Evolutionary conservation across 306 rosid species (phyloP), one percentile per base, ranked within the genome.

Genomic region (Prosopis cineraria): DNA sequence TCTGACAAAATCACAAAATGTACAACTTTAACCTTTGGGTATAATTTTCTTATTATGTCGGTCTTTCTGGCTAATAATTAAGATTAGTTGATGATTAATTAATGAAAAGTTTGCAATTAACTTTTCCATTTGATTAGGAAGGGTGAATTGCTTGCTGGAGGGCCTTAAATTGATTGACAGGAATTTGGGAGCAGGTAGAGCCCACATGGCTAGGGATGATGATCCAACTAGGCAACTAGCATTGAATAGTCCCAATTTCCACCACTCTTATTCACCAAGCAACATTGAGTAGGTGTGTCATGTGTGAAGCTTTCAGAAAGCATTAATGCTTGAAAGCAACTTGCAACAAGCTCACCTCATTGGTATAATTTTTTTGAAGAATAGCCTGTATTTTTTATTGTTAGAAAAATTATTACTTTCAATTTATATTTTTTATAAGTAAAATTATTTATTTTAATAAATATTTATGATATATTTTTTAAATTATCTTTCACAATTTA

Each of bases 161-260:
- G 64, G 78, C 83, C 81, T 63, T 78, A 74, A 77, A 74, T n/a
- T 19, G 73, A 70, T 4, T 10, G 2, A 29, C n/a, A 33, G 37
- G 33, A 10, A 70, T 20, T 20, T 44, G 64, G 79, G 81, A 68
- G 75, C 31, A 52, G 13, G 85, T 84, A 77, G 83, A 82, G 81
- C 84, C 83, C 83, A 84, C 88, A 80, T 77, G 53, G 72, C 55
- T 75, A 44, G 79, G 85, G 82, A 73, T 85, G 85, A 85, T 90
- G 87, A 85, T n/a, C n/a, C n/a, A n/a, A n/a, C n/a, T n/a, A n/a
- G n/a, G n/a, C 78, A 88, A 87, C 90, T 63, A 82, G 83, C 65
- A 59, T 72, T 74, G 68, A 66, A 53, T 36, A 67, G 75, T 74
- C 11, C 52, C 11, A 45, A 72, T 22, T 20, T 44, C 63, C 58